Percentiles rank a stretch among this genome's conserved stretches.
These are phyloP conservation scores for Suhomyces prunicola DNA, from an alignment of 805 yeast species.

Conservation along the genomic window DNA sequence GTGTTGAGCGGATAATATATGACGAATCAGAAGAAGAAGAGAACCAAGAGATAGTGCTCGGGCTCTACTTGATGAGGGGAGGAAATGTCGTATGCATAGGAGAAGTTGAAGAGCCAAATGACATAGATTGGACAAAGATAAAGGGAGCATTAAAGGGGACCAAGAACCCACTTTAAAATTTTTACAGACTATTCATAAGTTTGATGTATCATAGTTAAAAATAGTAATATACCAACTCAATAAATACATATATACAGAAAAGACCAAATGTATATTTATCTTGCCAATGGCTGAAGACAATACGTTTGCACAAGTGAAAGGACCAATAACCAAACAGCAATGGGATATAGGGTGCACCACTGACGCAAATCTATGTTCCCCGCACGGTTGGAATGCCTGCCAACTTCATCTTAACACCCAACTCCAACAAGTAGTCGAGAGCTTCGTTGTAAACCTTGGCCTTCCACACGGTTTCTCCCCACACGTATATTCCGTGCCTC, in stretches of 20 bases:
- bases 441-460: slow-evolving; percentile 94
- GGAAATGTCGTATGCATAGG: slow-evolving; percentile 59
- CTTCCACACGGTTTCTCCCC: slow-evolving; percentile 92
- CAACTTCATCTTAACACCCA: slow-evolving; percentile 79
- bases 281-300: not conserved
- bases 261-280: not conserved
- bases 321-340: not conserved
- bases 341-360: not conserved
- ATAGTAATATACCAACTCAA: not conserved
- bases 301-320: no score
- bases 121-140: slow-evolving; percentile 41
- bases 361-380: not conserved
- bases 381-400: slow-evolving; percentile 49
- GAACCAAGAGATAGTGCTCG: slow-evolving; percentile 42
- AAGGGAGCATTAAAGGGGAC: slow-evolving; percentile 38
- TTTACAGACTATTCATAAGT: not conserved
- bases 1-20: slow-evolving; percentile 50
- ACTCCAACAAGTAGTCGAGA: slow-evolving; percentile 79
- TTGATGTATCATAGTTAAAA: not conserved
- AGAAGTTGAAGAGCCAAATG: slow-evolving; percentile 40
- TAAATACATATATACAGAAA: not conserved
- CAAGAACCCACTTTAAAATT: slow-evolving; percentile 34
- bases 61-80: slow-evolving; percentile 55
- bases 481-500: slow-evolving; percentile 93
- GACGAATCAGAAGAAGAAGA: slow-evolving; percentile 36